Conservation (phyloP, 768 basidiomycete genomes). For the Galerina marginata region DNA sequence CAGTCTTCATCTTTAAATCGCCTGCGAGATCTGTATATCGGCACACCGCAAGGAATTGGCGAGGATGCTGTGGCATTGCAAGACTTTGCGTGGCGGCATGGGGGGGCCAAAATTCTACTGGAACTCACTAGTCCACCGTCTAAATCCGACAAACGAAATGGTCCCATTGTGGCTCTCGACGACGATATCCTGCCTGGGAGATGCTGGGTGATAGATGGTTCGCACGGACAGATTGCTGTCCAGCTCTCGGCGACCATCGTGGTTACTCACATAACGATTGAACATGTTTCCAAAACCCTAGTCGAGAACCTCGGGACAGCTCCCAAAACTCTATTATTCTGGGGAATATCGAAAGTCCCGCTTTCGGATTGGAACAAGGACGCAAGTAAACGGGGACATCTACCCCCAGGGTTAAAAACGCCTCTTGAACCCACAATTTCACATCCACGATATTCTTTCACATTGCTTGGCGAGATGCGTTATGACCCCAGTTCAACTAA, state of each 20-base stretch:
- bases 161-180: background rate
- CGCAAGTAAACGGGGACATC: background rate
- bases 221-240: constrained; percentile 8
- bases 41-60: no score
- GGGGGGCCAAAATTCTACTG: background rate
- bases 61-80: background rate
- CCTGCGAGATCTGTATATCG: no score
- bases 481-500: background rate
- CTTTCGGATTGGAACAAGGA: background rate
- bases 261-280: constrained; percentile 6
- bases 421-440: background rate
- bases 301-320: constrained; percentile 3
- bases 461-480: background rate
- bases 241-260: background rate
- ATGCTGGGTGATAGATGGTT: constrained; percentile 6
- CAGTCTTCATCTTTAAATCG: no score
- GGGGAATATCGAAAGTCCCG: background rate
- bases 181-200: constrained; percentile 1
- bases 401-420: no score
- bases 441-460: background rate
- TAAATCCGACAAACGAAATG: background rate
- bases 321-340: background rate
- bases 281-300: constrained; percentile 7
- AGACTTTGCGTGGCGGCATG: background rate
- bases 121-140: background rate